Conservation (phyloP, 257 asterid species). For the Penstemon eatonii region DNA sequence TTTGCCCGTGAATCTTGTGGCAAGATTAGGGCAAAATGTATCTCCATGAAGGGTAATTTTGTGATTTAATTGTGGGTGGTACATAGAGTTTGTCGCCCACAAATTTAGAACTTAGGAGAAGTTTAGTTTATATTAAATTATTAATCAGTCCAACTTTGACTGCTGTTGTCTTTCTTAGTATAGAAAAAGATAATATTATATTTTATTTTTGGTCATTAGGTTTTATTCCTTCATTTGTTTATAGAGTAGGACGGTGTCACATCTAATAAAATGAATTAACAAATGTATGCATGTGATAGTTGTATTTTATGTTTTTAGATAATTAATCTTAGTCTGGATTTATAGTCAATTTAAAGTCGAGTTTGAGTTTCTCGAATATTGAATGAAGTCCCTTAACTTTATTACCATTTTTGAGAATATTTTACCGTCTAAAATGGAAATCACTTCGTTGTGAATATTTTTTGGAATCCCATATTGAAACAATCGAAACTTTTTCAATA, state of each 20-base stretch:
- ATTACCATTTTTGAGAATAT: too few relatives aligned
- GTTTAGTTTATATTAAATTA: not conserved
- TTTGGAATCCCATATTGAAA: too few relatives aligned
- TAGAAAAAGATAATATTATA: not conserved
- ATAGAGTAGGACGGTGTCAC: not conserved
- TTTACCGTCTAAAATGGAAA: too few relatives aligned
- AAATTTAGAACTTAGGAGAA: not conserved
- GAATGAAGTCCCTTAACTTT: too few relatives aligned
- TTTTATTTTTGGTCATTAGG: too few relatives aligned
- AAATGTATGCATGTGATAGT: not conserved
- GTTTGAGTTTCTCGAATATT: too few relatives aligned
- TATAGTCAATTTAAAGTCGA: too few relatives aligned
- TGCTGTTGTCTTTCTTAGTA: not conserved
- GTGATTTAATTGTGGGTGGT: not conserved
- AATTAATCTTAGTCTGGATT: too few relatives aligned
- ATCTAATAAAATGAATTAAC: not conserved
- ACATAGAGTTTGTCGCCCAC: slow-evolving; percentile 13
- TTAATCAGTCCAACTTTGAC: slow-evolving; percentile 11
- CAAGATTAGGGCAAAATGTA: too few relatives aligned
- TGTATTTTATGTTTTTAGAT: too few relatives aligned
- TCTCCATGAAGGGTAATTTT: not conserved
- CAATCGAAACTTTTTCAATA: too few relatives aligned
- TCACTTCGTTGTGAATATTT: too few relatives aligned
- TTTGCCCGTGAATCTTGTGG: not conserved
- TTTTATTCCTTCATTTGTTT: not conserved